These are phyloP conservation scores for Magnusiomyces starmeri DNA, from an alignment of 1,139 yeast genomes.

Conservation along the genomic window DNA sequence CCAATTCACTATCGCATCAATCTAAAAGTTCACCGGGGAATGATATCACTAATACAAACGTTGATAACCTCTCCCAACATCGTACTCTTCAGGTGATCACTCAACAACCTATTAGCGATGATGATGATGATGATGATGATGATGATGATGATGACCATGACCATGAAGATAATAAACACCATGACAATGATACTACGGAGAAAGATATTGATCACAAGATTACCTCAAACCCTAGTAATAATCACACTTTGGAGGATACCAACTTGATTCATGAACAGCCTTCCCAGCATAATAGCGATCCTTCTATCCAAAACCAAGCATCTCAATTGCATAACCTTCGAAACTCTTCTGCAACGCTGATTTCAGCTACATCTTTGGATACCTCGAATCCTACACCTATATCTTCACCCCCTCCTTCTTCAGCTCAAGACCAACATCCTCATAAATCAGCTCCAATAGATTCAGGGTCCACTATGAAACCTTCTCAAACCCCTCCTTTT, in stretches of 20 bases:
- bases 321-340: no score
- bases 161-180: no score
- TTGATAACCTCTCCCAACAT: neutral
- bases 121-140: slow-evolving; percentile 32
- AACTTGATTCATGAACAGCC: no score
- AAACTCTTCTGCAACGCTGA: no score
- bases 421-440: neutral
- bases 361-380: neutral
- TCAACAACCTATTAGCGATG: slow-evolving; percentile 25
- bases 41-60: neutral
- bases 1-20: no score
- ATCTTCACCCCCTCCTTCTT: neutral
- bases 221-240: no score
- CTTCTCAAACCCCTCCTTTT: neutral
- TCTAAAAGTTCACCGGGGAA: neutral
- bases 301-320: no score
- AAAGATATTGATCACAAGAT: no score
- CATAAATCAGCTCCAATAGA: neutral
- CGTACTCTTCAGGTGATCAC: neutral
- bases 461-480: neutral
- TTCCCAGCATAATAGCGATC: no score
- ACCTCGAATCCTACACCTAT: neutral
- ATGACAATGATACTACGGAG: no score
- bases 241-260: no score
- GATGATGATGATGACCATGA: slow-evolving; percentile 20